phyloP scores from a whole-genome alignment of 768 basidiomycete species.

The Erythrobasidium yunnanense region DNA sequence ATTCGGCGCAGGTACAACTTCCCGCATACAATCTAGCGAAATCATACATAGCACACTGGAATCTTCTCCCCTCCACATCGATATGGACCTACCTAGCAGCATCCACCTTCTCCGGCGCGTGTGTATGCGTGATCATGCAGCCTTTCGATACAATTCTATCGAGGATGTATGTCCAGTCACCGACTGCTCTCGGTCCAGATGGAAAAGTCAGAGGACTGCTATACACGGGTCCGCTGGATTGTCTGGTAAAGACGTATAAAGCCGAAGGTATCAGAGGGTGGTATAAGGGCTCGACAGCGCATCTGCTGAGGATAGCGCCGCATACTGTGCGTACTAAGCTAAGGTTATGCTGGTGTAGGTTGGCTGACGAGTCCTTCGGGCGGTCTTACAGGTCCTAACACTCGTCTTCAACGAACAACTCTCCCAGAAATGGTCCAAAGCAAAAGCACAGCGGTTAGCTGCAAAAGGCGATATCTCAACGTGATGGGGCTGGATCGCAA shows the following conservation, averaged over 20 bases:
- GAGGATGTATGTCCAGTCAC: conserved; percentile 92
- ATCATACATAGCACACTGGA: conserved; percentile 57
- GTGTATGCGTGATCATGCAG: conserved; percentile 75
- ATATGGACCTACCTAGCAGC: conserved; percentile 78
- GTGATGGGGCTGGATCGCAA: not conserved
- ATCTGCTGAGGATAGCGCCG: conserved; percentile 48
- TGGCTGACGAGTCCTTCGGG: not conserved
- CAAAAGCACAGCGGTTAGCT: not conserved
- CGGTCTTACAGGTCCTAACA: conserved; percentile 5
- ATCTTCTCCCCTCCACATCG: conserved; percentile 62
- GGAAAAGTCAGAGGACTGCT: conserved; percentile 49
- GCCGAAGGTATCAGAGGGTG: conserved; percentile 81
- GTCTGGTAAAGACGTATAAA: conserved; percentile 88
- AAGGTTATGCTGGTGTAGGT: not conserved
- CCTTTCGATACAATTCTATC: conserved; percentile 73
- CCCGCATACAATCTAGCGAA: conserved; percentile 94
- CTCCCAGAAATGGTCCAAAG: not conserved
- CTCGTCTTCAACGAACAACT: conserved; percentile 27
- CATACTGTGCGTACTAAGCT: conserved; percentile 29
- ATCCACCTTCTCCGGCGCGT: conserved; percentile 76
- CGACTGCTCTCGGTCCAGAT: conserved; percentile 52
- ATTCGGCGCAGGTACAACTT: conserved; percentile 60
- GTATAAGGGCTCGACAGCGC: conserved; percentile 96
- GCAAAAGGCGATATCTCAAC: conserved; percentile 7
- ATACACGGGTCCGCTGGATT: conserved; percentile 82